phyloP scores from a whole-genome alignment of 1,284 basidiomycete genomes.

The Heterobasidion irregulare region DNA sequence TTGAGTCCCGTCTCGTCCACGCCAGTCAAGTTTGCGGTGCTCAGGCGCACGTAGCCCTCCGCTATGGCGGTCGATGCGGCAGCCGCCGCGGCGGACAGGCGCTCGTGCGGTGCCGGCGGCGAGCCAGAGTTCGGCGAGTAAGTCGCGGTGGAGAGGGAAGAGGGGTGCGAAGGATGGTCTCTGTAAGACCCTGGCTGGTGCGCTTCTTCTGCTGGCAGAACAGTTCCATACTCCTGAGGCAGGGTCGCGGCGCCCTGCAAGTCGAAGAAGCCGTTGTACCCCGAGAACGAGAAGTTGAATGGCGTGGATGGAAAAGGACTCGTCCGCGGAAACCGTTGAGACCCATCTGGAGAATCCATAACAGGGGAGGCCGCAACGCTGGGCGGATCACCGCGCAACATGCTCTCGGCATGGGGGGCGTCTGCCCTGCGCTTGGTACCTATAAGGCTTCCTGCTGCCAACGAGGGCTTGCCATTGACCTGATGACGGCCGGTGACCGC shows the following conservation, averaged over 20 bases:
- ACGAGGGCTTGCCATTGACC: constrained; percentile 61
- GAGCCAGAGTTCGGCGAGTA: constrained; percentile 34
- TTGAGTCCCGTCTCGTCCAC: constrained; percentile 47
- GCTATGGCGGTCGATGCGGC: constrained; percentile 58
- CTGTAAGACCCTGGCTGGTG: background rate
- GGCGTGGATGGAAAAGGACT: constrained; percentile 63
- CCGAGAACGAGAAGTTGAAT: constrained; percentile 72
- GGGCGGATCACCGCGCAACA: constrained; percentile 70
- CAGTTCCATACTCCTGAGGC: constrained; percentile 12
- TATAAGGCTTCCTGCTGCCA: constrained; percentile 27
- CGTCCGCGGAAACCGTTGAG: constrained; percentile 14
- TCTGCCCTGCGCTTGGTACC: constrained; percentile 73
- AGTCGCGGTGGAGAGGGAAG: constrained; percentile 22
- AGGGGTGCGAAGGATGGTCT: constrained; percentile 15
- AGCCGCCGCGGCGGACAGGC: constrained; percentile 54
- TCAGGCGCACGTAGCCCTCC: constrained; percentile 59
- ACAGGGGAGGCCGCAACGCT: constrained; percentile 32
- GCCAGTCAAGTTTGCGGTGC: constrained; percentile 39
- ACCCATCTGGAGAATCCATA: constrained; percentile 15
- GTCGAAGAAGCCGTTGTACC: constrained; percentile 67
- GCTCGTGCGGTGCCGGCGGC: constrained; percentile 29
- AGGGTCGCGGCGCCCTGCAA: constrained; percentile 16
- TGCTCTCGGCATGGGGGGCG: constrained; percentile 64
- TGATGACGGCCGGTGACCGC: constrained; percentile 64
- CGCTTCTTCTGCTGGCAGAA: constrained; percentile 11